These are phyloP conservation scores for Haplosporangium gracile DNA, from an alignment of 192 early-diverging fungal genomes.

Conservation along the genomic window DNA sequence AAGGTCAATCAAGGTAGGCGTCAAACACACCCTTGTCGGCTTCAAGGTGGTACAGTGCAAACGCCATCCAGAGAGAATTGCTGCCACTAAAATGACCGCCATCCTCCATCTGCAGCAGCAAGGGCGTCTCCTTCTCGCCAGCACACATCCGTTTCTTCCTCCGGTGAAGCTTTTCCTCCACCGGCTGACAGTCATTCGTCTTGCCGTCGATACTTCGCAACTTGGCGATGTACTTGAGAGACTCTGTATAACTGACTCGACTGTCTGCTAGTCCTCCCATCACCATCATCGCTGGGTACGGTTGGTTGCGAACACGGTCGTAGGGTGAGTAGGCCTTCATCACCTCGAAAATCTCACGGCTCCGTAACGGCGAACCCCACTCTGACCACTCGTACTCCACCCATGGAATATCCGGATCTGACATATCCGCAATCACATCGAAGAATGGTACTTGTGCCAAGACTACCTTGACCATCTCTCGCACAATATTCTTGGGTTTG, in stretches of 20 bases:
- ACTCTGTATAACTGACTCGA: conserved; percentile 44
- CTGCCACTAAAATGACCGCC: conserved; percentile 40
- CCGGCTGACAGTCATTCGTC: conserved; percentile 42
- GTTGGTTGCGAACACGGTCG: conserved; percentile 45
- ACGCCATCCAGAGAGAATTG: conserved; percentile 52
- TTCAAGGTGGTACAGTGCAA: conserved; percentile 42
- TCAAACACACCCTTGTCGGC: conserved; percentile 6
- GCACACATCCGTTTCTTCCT: conserved; percentile 29
- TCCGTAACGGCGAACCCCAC: conserved; percentile 49
- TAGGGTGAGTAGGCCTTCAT: conserved; percentile 53
- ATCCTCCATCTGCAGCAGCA: conserved; percentile 46
- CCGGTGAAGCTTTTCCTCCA: not conserved
- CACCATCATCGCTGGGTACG: conserved; percentile 52
- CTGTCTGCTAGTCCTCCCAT: conserved; percentile 37
- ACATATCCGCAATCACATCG: conserved; percentile 53
- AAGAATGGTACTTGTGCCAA: conserved; percentile 50
- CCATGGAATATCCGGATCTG: conserved; percentile 43
- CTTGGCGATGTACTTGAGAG: conserved; percentile 54
- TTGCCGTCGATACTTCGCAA: conserved; percentile 45
- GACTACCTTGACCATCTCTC: conserved; percentile 52
- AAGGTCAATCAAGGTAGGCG: not conserved
- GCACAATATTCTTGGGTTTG: conserved; percentile 24
- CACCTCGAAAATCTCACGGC: conserved; percentile 42
- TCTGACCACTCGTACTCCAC: conserved; percentile 55
- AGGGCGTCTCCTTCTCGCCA: conserved; percentile 38